A percentile compares a stretch with the other conserved stretches of the same genome.
These are phyloP conservation scores for Aspergillus texensis DNA, from an alignment of 2,329 filamentous ascomycete species.

Conservation along the genomic window DNA sequence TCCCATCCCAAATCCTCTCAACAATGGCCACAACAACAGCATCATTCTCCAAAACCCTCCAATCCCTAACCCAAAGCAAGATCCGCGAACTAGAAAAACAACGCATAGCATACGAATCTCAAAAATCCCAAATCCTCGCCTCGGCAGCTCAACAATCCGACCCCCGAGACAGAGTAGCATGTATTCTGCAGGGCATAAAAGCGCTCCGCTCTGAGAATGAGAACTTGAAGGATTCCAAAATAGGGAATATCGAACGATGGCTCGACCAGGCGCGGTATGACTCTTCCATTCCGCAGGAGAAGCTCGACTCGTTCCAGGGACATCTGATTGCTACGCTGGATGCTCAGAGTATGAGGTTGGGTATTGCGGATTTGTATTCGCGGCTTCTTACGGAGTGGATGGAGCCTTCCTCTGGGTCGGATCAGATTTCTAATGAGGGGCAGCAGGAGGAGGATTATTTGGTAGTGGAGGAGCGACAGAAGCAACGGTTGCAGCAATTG, in stretches of 20 bases:
- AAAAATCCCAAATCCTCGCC: conserved; percentile 20
- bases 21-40: conserved; percentile 7
- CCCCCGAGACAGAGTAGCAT: conserved; percentile 5
- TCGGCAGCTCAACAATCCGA: conserved; percentile 10
- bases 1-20: background rate
- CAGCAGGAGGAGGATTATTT: conserved; percentile 33
- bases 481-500: conserved; percentile 39
- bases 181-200: conserved; percentile 16
- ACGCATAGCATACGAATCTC: conserved; percentile 18
- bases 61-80: conserved; percentile 27
- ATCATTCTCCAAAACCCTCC: conserved; percentile 20
- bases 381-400: conserved; percentile 47
- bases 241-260: conserved; percentile 39
- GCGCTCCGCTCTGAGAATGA: conserved; percentile 17
- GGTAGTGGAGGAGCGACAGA: conserved; percentile 37
- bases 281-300: conserved; percentile 36
- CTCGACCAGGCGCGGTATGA: conserved; percentile 42
- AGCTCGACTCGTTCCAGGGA: conserved; percentile 35
- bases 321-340: conserved; percentile 38
- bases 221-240: conserved; percentile 7
- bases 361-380: conserved; percentile 32
- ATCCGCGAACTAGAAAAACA: conserved; percentile 32
- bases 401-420: conserved; percentile 16
- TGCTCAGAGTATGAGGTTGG: conserved; percentile 39
- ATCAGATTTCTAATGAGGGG: conserved; percentile 8